Evolutionary conservation across 202 grass and related monocot species (phyloP).

Genomic region (Setaria italica): DNA sequence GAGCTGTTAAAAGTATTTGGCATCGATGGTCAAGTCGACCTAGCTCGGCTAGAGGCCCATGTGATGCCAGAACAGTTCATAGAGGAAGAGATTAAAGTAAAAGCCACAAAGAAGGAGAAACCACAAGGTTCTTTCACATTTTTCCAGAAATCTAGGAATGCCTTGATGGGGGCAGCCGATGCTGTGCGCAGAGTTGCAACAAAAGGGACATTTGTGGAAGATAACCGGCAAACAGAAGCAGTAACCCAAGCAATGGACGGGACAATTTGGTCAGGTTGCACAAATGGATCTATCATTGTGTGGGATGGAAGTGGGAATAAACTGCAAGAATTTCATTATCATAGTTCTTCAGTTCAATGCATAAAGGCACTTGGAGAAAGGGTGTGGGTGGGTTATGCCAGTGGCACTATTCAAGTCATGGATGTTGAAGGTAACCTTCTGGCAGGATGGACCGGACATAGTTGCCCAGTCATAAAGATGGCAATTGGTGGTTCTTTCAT

Average conservation of each 20-base stretch:
- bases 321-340: slow-evolving; percentile 77
- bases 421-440: slow-evolving; percentile 84
- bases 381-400: slow-evolving; percentile 87
- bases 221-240: slow-evolving; percentile 75
- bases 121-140: slow-evolving; percentile 63
- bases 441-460: slow-evolving; percentile 81
- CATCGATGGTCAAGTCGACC: slow-evolving; percentile 79
- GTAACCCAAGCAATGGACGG: slow-evolving; percentile 78
- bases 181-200: slow-evolving; percentile 85
- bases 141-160: slow-evolving; percentile 85
- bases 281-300: slow-evolving; percentile 76
- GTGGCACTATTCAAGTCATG: slow-evolving; percentile 82
- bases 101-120: slow-evolving; percentile 89
- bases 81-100: slow-evolving; percentile 88
- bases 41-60: slow-evolving; percentile 55
- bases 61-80: slow-evolving; percentile 64
- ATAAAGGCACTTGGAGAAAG: slow-evolving; percentile 73
- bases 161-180: slow-evolving; percentile 83
- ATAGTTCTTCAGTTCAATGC: slow-evolving; percentile 84
- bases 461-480: slow-evolving; percentile 85
- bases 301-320: slow-evolving; percentile 86
- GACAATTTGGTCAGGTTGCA: slow-evolving; percentile 89
- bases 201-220: slow-evolving; percentile 88
- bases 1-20: slow-evolving; percentile 91
- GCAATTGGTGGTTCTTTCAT: slow-evolving; percentile 64